phyloP scores from a whole-genome alignment of 768 basidiomycete genomes.

The Panus rudis region DNA sequence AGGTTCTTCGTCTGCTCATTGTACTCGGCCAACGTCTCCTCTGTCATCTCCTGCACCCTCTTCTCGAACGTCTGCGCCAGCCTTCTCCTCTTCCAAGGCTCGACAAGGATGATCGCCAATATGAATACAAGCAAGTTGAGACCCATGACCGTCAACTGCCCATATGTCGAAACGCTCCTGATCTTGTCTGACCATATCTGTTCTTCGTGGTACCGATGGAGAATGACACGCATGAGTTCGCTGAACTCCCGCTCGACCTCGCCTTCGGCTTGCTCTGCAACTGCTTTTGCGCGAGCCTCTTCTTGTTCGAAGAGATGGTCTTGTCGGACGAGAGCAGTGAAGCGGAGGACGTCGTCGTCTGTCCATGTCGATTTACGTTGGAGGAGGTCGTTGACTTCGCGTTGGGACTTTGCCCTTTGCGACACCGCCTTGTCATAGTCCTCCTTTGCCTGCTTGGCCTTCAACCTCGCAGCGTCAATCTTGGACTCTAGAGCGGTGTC shows the following conservation, averaged over 20 bases:
- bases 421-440: conserved; percentile 75
- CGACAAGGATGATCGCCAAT: conserved; percentile 82
- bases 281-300: conserved; percentile 62
- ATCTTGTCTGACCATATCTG: conserved; percentile 99
- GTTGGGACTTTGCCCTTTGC: conserved; percentile 77
- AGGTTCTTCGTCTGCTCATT: conserved; percentile 44
- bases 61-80: conserved; percentile 86
- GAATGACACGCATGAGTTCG: conserved; percentile 81
- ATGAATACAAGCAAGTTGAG: conserved; percentile 90
- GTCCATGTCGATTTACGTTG: conserved; percentile 93
- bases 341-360: conserved; percentile 78
- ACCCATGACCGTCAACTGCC: conserved; percentile 75
- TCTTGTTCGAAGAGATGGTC: conserved; percentile 85
- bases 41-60: conserved; percentile 50
- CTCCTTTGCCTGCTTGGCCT: conserved; percentile 65
- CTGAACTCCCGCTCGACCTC: conserved; percentile 83
- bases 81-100: conserved; percentile 90
- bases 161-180: conserved; percentile 90
- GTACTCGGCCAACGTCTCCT: conserved; percentile 28
- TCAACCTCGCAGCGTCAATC: conserved; percentile 60
- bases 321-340: conserved; percentile 83
- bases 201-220: conserved; percentile 94
- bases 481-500: conserved; percentile 78
- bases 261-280: conserved; percentile 64
- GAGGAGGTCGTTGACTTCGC: conserved; percentile 92